Base-by-base conservation (phyloP, 805 yeast genomes). In the Yamadazyma sp. region DNA sequence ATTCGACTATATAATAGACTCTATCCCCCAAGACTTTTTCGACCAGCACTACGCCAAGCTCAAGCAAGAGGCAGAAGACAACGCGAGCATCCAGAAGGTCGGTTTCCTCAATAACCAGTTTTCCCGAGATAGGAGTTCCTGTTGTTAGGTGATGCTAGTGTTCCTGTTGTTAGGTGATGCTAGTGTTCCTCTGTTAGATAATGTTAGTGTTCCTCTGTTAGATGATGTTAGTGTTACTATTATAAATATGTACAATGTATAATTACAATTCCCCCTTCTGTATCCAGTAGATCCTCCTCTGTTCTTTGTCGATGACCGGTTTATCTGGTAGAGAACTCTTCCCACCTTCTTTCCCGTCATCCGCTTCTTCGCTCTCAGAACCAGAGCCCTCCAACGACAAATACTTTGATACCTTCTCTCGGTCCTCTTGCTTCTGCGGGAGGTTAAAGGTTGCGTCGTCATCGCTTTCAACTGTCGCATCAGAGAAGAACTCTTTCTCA, bases 211-310 rank as follows among this genome's bases (percentile, higher is more conserved):
- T n/a, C n/a, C n/a, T n/a, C n/a, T n/a, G n/a, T n/a, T n/a, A n/a
- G n/a, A n/a, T n/a, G n/a, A n/a, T n/a, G n/a, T n/a, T n/a, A n/a
- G 17, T 28, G 31, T 29, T 19, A n/a, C 24, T 18, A n/a, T n/a
- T n/a, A n/a, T n/a, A n/a, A n/a, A 25, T 33, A 35, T 31, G 26
- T 28, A 40, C 32, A 28, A n/a, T n/a, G 21, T 36, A 32, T 32
- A 19, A 12, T 27, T 22, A 29, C 19, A 16, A 24, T 11, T 12
- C 14, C 5, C 73, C 74, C 48, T 68, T 68, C 49, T 60, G 70
- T 14, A 48, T 48, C 74, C 74, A 68, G 48, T 55, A 68, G 32
- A 64, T 68, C 25, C 74, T 47, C 40, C 54, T 61, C 8, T 47
- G 46, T 19, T 57, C 67, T 37, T 64, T 66, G 38, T 64, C 64